Conservation (phyloP, 176 grass and related monocot species). For the Oryza meyeriana region DNA sequence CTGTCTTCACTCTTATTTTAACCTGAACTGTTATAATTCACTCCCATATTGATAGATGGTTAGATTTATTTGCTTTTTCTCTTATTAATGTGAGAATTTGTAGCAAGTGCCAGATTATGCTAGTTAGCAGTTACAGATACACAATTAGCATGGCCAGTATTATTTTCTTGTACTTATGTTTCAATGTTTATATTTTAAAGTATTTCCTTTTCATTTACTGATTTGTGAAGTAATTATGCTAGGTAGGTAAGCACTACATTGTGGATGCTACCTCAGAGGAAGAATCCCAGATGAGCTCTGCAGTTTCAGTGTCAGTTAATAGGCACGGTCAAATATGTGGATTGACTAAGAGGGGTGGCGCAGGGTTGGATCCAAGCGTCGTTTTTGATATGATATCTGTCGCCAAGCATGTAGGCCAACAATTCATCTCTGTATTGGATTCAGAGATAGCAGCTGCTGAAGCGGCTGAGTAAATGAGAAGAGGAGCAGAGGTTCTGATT, state of each 20-base stretch:
- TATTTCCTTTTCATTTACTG: background rate
- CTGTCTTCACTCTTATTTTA: no score
- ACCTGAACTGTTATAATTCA: no score
- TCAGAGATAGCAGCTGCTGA: constrained; percentile 62
- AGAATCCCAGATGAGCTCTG: constrained; percentile 87
- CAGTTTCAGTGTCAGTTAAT: constrained; percentile 74
- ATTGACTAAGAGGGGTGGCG: constrained; percentile 70
- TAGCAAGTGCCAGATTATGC: no score
- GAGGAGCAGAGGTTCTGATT: background rate
- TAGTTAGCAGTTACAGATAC: no score
- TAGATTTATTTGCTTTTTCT: no score
- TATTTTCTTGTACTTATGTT: background rate
- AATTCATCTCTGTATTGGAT: constrained; percentile 53
- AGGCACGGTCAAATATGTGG: constrained; percentile 70
- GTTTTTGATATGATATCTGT: constrained; percentile 88
- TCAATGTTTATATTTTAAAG: background rate
- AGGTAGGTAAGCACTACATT: constrained; percentile 85
- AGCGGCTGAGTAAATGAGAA: constrained; percentile 31
- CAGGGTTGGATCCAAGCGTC: constrained; percentile 75
- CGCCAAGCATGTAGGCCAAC: constrained; percentile 61
- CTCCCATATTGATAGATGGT: no score
- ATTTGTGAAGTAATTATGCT: constrained; percentile 1
- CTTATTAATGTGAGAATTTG: no score
- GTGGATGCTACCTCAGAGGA: constrained; percentile 77
- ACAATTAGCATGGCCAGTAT: background rate